Evolutionary conservation across 1,284 basidiomycete genomes (phyloP).

Genomic region (Gymnopus androsaceus): DNA sequence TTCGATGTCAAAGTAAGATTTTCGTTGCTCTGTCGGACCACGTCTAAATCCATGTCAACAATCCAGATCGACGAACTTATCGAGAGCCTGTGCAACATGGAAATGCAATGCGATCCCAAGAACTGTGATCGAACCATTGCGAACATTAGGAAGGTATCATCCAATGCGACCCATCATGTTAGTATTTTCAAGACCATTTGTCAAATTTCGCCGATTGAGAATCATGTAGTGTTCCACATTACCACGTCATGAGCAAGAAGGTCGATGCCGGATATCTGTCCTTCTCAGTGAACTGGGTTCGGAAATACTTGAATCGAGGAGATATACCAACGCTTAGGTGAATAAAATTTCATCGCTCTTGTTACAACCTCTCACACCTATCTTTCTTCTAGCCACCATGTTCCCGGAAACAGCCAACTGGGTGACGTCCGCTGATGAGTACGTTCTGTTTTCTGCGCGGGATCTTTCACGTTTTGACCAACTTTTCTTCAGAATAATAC

Average conservation of each 20-base stretch:
- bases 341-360: conserved; percentile 15
- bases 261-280: conserved; percentile 34
- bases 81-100: conserved; percentile 50
- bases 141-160: conserved; percentile 44
- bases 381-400: conserved; percentile 42
- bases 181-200: conserved; percentile 19
- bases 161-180: conserved; percentile 62
- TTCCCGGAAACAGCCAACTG: conserved; percentile 61
- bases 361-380: background rate
- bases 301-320: conserved; percentile 56
- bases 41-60: background rate
- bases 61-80: conserved; percentile 51
- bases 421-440: conserved; percentile 55
- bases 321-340: conserved; percentile 55
- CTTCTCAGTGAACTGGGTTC: conserved; percentile 42
- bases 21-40: background rate
- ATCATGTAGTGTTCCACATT: conserved; percentile 55
- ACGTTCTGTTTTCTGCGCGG: conserved; percentile 22
- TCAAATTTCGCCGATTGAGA: background rate
- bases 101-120: conserved; percentile 39
- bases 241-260: conserved; percentile 49
- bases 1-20: conserved; percentile 44
- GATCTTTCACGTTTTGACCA: background rate
- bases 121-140: conserved; percentile 33
- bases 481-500: conserved; percentile 40